Conservation (phyloP, 106 monocot genomes). For the Dendrobium officinale region DNA sequence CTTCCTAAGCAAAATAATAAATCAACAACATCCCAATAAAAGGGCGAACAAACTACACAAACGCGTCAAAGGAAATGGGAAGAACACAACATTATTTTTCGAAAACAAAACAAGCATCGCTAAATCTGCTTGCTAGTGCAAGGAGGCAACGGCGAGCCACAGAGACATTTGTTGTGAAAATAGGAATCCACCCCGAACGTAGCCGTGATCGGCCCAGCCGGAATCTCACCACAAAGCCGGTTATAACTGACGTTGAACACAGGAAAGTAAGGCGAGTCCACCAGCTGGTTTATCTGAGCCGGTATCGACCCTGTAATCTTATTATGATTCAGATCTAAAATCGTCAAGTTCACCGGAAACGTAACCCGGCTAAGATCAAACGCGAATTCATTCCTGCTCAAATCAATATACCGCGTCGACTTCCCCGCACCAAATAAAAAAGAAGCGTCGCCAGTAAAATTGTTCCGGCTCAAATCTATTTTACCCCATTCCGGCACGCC, state of each 20-base stretch:
- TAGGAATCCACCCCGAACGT: constrained; percentile 20
- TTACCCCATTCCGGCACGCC: constrained; percentile 5
- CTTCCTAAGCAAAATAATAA: too few relatives aligned
- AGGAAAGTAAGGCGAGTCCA: neutral
- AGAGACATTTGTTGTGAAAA: constrained; percentile 47
- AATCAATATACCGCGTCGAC: constrained; percentile 13
- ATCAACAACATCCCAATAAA: too few relatives aligned
- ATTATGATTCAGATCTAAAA: constrained; percentile 16
- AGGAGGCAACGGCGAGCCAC: constrained; percentile 36
- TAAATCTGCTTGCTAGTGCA: neutral
- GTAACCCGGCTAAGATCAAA: constrained; percentile 41
- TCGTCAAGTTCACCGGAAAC: constrained; percentile 23
- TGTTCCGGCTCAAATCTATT: constrained; percentile 43
- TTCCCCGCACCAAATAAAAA: constrained; percentile 32
- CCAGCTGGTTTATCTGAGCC: constrained; percentile 8
- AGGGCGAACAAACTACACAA: too few relatives aligned
- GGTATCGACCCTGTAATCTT: constrained; percentile 14
- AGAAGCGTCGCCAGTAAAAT: constrained; percentile 42
- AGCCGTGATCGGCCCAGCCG: constrained; percentile 15
- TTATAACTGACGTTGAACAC: constrained; percentile 54
- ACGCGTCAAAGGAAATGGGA: too few relatives aligned
- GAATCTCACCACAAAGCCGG: constrained; percentile 44
- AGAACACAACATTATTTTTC: too few relatives aligned
- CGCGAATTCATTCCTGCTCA: constrained; percentile 33
- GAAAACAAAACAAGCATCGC: too few relatives aligned